Percentiles rank a stretch among this genome's conserved stretches.
phyloP scores from a whole-genome alignment of 1,284 basidiomycete species.

The Bjerkandera adusta region DNA sequence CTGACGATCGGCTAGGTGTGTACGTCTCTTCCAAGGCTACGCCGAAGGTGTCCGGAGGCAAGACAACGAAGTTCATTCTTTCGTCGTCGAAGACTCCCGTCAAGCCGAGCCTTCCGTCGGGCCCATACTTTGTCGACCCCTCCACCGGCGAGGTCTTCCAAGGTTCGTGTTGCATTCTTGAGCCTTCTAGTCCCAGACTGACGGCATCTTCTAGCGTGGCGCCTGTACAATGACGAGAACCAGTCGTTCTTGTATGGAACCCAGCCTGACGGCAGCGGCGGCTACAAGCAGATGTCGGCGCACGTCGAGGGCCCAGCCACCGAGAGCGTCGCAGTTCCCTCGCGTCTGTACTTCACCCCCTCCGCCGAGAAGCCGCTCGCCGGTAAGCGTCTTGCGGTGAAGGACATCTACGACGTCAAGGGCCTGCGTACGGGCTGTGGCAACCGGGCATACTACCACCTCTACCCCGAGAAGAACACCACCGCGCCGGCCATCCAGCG shows the following conservation, averaged over 20 bases:
- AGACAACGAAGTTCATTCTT: conserved; percentile 21
- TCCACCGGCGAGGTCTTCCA: conserved; percentile 25
- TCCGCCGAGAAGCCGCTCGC: conserved; percentile 29
- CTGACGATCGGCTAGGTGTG: conserved; percentile 17
- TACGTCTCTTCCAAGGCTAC: conserved; percentile 22
- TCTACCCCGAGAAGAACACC: conserved; percentile 30
- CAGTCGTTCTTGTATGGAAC: conserved; percentile 31
- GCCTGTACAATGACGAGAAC: conserved; percentile 30
- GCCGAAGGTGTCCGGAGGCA: conserved; percentile 10
- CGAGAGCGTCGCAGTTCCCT: conserved; percentile 29
- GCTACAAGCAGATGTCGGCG: conserved; percentile 26
- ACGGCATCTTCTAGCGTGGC: conserved; percentile 19
- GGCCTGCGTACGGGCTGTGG: conserved; percentile 31
- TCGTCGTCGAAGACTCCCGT: conserved; percentile 18
- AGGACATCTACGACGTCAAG: conserved; percentile 32
- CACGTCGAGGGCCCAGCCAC: conserved; percentile 27
- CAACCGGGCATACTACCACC: conserved; percentile 29
- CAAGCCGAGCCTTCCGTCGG: conserved; percentile 20
- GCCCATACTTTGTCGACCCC: conserved; percentile 29
- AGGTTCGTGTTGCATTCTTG: conserved; percentile 16
- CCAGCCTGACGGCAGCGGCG: conserved; percentile 23
- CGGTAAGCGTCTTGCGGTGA: conserved; percentile 30
- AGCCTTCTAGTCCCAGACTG: neutral
- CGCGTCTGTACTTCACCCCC: conserved; percentile 30
- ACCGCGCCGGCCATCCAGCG: conserved; percentile 44